Evolutionary conservation across 225 moss, liverwort and hornwort genomes (phyloP), one percentile per base, ranked within the genome.

Genomic region (Marchantia paleacea): DNA sequence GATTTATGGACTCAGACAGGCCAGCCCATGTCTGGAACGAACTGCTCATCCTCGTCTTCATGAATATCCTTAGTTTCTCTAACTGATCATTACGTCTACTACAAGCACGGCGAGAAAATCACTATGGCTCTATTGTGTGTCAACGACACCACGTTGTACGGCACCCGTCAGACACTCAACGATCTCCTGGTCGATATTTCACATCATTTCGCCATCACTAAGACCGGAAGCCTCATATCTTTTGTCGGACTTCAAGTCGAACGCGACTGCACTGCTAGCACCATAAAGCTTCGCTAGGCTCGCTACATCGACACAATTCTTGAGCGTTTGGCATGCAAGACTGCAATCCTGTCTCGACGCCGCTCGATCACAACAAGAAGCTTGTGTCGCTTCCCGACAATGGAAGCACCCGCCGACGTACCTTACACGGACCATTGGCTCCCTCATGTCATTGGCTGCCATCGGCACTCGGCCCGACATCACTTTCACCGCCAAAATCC

Each of bases 1-100:
- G 8, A 48, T 75, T 13, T 75, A 75, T 52, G 75, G 75, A 6
- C 57, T 75, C 55, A 75, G 55, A 30, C 75, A 75, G 54, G 55
- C 10, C 24, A 54, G n/a, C n/a, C n/a, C n/a, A n/a, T 8, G 57
- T 53, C 12, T 75, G 75, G 75, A 16, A 29, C 16, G 25, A 75
- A 16, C 54, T 52, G 54, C 20, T 75, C 55, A 55, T 7, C 75
- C 10, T 3, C 7, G 24, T 55, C 28, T 30, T 75, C 9, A 55
- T 55, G 3, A 24, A 57, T 13, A 8, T 55, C 15, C 54, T 75
- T 53, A 7, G 53, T 13, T 75, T 75, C 30, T 9, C 7, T 14
- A 55, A 15, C 55, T 15, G 15, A 55, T 15, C 55, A 8, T 55
- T 55, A 15, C 55, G 15, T 55, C 15, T 55, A 55, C 15, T 55